These are phyloP conservation scores for Rhodamnia argentea DNA, from an alignment of 345 rosid genomes.

Conservation along the genomic window DNA sequence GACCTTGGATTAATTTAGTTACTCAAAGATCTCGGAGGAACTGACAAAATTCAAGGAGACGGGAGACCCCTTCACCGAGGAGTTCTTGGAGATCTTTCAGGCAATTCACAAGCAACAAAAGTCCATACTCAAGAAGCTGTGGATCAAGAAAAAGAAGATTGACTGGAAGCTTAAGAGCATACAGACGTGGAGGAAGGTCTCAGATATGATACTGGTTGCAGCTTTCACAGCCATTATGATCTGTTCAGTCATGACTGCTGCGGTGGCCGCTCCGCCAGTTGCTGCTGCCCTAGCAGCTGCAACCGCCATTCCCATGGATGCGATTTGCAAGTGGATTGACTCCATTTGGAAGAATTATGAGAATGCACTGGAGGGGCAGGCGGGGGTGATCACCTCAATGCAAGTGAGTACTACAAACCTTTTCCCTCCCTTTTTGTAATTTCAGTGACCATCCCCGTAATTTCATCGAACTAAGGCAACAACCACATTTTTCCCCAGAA, in stretches of 20 bases:
- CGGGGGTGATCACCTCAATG: background rate
- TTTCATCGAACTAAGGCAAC: background rate
- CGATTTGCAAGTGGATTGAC: background rate
- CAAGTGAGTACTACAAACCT: background rate
- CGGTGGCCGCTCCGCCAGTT: background rate
- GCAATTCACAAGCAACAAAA: background rate
- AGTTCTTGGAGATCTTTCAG: background rate
- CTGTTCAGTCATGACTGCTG: background rate
- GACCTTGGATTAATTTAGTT: background rate
- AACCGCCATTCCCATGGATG: background rate
- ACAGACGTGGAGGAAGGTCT: background rate
- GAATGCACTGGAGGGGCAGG: background rate
- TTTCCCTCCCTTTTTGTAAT: background rate
- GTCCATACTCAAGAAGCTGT: background rate
- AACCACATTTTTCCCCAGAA: background rate
- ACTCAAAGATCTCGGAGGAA: background rate
- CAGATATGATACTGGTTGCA: background rate
- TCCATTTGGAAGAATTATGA: background rate
- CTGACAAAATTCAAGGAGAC: background rate
- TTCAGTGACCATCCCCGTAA: background rate
- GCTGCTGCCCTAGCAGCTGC: background rate
- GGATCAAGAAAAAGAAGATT: background rate
- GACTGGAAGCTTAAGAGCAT: background rate
- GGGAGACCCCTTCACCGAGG: background rate
- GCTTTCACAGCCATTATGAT: background rate